Base-by-base conservation (phyloP, 495 filamentous ascomycete species). In the Tuber calosporum region DNA sequence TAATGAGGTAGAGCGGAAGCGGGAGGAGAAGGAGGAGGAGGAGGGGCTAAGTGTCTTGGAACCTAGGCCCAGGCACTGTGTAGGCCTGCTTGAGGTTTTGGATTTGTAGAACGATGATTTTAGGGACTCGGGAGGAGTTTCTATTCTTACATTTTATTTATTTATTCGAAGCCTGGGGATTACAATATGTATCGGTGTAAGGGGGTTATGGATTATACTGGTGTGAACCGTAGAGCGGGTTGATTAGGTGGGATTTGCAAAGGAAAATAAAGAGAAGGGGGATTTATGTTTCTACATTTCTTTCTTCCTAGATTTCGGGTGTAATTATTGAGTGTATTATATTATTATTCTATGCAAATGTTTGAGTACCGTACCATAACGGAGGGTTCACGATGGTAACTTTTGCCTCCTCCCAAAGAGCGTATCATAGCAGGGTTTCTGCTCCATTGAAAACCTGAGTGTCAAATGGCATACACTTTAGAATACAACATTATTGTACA, bases 51-150 rank as follows among this genome's bases (percentile, higher is more conserved):
- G 68, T 36, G 68, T 74, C 66, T 43, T 74, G 34, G 72, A 74
- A 40, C 72, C 72, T 5, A 70, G 72, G 17, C 72, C 68, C 20
- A 74, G 70, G 36, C 22, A 70, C 37, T 70, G 72, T 43, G 68
- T 66, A 2, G 72, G 72, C 11, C 58, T 74, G 48, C 70, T 74
- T 38, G 72, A 74, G 45, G 36, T 74, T 17, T 69, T 74, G 34
- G 72, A 70, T 45, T 30, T 58, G 53, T 58, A 30, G n/a, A 26
- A 26, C 11, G 9, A 11, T 5, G 8, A 48, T 34, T 37, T 19
- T 11, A 22, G 30, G 53, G 17, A 19, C 66, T 58, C 7, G 37
- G 13, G 11, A 41, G 26, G 42, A 7, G 34, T 40, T 9, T 26
- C 22, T 71, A 62, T 58, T 22, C 4, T 53, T 38, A 7, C 4